These are phyloP conservation scores for Centrapalus pauciflorus DNA, from an alignment of 129 eudicot species.

Conservation along the genomic window DNA sequence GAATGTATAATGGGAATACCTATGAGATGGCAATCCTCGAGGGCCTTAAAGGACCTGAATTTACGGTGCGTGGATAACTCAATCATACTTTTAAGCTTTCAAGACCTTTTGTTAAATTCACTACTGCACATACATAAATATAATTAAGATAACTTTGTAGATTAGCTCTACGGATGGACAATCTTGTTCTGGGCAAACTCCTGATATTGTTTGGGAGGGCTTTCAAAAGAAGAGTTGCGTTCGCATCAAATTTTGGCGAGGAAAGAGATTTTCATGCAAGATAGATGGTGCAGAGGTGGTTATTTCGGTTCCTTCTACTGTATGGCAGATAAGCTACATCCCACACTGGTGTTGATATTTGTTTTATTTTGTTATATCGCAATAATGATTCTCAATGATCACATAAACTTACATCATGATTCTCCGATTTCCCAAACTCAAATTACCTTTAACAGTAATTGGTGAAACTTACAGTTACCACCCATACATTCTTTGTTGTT, in stretches of 20 bases:
- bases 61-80: conserved; percentile 49
- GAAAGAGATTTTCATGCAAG: conserved; percentile 86
- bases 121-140: background rate
- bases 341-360: background rate
- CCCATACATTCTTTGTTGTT: background rate
- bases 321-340: background rate
- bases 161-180: conserved; percentile 72
- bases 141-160: conserved; percentile 36
- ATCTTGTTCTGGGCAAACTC: conserved; percentile 82
- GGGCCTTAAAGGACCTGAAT: conserved; percentile 88
- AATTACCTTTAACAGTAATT: background rate
- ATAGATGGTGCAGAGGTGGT: conserved; percentile 91
- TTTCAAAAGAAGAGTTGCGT: conserved; percentile 70
- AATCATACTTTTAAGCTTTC: background rate
- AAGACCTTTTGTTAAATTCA: conserved; percentile 1
- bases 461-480: background rate
- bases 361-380: background rate
- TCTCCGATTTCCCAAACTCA: background rate
- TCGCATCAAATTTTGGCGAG: conserved; percentile 56
- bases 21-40: conserved; percentile 79
- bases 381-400: background rate
- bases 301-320: conserved; percentile 9
- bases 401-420: conserved; percentile 4
- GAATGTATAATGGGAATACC: conserved; percentile 57
- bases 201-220: conserved; percentile 90